These are phyloP conservation scores for Phlebopus sp. DNA, from an alignment of 1,284 basidiomycete species.

Conservation along the genomic window DNA sequence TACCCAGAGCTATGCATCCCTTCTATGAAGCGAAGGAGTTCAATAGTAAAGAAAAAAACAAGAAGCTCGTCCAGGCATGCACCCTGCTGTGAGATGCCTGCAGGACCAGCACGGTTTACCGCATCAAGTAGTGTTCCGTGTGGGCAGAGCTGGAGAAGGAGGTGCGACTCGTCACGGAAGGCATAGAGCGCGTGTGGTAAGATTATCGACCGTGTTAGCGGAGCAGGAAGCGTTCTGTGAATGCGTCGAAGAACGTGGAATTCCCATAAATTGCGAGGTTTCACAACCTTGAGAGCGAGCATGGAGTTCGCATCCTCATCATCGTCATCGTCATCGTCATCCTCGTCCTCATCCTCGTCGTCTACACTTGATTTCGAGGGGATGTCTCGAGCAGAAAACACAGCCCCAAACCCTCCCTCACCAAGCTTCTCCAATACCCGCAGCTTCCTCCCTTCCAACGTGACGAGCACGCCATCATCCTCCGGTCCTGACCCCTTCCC, in stretches of 20 bases:
- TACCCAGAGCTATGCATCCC: slow-evolving; percentile 79
- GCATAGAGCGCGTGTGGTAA: slow-evolving; percentile 74
- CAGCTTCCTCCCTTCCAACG: slow-evolving; percentile 61
- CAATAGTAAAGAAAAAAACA: slow-evolving; percentile 93
- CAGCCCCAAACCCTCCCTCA: slow-evolving; percentile 95
- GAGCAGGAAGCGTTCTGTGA: slow-evolving; percentile 59
- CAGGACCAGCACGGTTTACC: slow-evolving; percentile 79
- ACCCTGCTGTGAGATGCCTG: slow-evolving; percentile 72
- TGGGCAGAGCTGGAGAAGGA: slow-evolving; percentile 84
- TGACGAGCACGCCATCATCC: slow-evolving; percentile 43
- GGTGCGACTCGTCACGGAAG: slow-evolving; percentile 87
- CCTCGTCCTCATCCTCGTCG: slow-evolving; percentile 55
- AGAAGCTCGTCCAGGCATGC: slow-evolving; percentile 90
- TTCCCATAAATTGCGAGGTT: slow-evolving; percentile 90
- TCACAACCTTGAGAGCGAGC: slow-evolving; percentile 92
- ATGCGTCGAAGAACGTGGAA: slow-evolving; percentile 84
- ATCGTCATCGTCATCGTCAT: slow-evolving; percentile 56
- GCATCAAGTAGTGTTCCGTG: slow-evolving; percentile 94
- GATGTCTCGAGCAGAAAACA: slow-evolving; percentile 80
- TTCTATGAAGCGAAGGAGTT: slow-evolving; percentile 83
- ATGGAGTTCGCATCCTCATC: slow-evolving; percentile 56
- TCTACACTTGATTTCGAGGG: slow-evolving; percentile 35
- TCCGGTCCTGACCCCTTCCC: slow-evolving; percentile 40
- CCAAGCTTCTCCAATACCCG: slow-evolving; percentile 85
- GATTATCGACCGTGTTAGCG: slow-evolving; percentile 66